phyloP scores from a whole-genome alignment of 2,329 filamentous ascomycete species.

The Monilinia fructicola region DNA sequence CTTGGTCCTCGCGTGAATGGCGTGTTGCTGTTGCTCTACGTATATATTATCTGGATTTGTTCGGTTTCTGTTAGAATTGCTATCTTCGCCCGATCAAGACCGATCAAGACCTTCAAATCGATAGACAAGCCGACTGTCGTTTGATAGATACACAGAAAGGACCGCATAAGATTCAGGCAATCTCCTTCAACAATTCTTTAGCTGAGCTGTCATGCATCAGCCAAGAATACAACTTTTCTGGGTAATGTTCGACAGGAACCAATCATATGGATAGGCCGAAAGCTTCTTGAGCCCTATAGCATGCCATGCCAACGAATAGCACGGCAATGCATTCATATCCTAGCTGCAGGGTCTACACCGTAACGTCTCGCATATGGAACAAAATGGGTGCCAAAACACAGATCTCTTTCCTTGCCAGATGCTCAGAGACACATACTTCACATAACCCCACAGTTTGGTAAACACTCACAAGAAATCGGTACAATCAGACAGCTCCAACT shows the following conservation, averaged over 20 bases:
- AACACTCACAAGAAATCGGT: not conserved
- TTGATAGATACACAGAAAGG: too few relatives aligned
- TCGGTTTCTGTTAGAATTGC: not conserved
- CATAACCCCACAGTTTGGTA: not conserved
- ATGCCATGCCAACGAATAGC: constrained; percentile 9
- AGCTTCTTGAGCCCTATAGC: constrained; percentile 7
- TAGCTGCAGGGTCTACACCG: constrained; percentile 16
- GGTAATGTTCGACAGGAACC: not conserved
- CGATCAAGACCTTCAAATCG: not conserved
- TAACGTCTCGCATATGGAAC: constrained; percentile 13
- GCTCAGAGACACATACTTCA: not conserved
- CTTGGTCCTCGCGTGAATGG: not conserved
- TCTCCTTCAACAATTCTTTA: not conserved
- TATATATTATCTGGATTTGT: not conserved
- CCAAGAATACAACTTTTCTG: not conserved
- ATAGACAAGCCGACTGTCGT: not conserved
- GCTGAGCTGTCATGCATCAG: constrained; percentile 19
- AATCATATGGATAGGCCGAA: not conserved
- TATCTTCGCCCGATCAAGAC: not conserved
- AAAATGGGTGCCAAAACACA: not conserved
- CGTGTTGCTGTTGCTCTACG: not conserved
- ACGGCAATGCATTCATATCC: not conserved
- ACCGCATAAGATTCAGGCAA: not conserved
- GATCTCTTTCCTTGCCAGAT: not conserved
- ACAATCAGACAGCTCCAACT: not conserved